phyloP scores from a whole-genome alignment of 2,329 filamentous ascomycete genomes.

The Ilyonectria robusta region DNA sequence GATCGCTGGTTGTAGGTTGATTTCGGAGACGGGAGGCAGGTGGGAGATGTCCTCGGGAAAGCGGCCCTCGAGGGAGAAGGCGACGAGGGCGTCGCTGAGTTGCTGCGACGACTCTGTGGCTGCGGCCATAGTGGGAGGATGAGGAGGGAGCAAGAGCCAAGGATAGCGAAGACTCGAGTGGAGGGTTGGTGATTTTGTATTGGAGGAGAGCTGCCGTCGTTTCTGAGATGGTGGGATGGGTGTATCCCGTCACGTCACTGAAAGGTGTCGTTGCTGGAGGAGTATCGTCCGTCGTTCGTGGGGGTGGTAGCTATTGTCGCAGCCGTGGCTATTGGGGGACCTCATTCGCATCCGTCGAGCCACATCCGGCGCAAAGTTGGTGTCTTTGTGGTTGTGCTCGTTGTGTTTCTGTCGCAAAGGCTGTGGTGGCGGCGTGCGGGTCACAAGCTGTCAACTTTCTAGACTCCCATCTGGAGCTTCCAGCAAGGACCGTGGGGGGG shows the following conservation, averaged over 20 bases:
- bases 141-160: neutral
- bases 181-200: conserved; percentile 6
- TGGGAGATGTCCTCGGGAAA: conserved; percentile 59
- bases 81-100: conserved; percentile 58
- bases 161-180: neutral
- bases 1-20: conserved; percentile 57
- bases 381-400: conserved; percentile 10
- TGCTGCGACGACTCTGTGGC: conserved; percentile 47
- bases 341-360: no score
- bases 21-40: conserved; percentile 55
- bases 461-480: conserved; percentile 38
- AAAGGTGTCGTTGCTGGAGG: neutral
- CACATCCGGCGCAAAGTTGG: neutral
- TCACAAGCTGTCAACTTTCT: conserved; percentile 46
- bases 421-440: conserved; percentile 36
- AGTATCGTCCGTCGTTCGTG: conserved; percentile 14
- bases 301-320: neutral
- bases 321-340: neutral
- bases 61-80: conserved; percentile 56
- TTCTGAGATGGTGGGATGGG: conserved; percentile 1
- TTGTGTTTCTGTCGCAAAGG: conserved; percentile 21
- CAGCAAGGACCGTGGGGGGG: neutral
- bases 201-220: neutral
- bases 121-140: conserved; percentile 49
- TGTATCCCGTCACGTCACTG: conserved; percentile 28